phyloP scores from a whole-genome alignment of 208 protist species.

The Leishmania amazonensis region DNA sequence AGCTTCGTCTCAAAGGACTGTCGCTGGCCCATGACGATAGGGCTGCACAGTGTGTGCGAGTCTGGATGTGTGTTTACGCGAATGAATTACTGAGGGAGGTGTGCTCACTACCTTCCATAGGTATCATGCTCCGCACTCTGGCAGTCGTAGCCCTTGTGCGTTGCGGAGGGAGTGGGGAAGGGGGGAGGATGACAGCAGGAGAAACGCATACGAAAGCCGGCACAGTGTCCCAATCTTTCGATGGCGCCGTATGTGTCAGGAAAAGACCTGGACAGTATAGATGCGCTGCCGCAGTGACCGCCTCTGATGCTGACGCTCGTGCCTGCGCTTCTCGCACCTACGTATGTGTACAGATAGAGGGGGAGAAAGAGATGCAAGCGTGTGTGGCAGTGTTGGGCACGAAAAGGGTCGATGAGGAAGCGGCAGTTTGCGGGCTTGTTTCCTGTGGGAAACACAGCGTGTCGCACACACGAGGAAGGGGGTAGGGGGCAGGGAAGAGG shows the following conservation, averaged over 20 bases:
- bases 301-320: not conserved
- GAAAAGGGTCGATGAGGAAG: not conserved
- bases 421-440: not conserved
- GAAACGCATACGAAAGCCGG: not conserved
- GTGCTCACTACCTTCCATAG: not conserved
- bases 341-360: not conserved
- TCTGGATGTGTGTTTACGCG: not conserved
- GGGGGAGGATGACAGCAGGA: not conserved
- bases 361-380: not conserved
- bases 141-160: not conserved
- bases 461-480: not conserved
- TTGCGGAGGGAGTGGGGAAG: not conserved
- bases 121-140: not conserved
- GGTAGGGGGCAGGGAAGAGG: not conserved
- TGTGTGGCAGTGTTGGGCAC: not conserved
- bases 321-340: not conserved
- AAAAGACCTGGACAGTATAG: not conserved
- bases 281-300: not conserved
- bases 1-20: slow-evolving; percentile 48
- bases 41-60: not conserved
- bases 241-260: not conserved
- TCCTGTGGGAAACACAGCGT: not conserved
- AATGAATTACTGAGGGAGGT: not conserved
- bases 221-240: not conserved
- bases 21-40: slow-evolving; percentile 54